A percentile compares a stretch with the other conserved stretches of the same genome.
phyloP scores from a whole-genome alignment of 371 early-diverging fungal species.

The Fennellomyces sp. region DNA sequence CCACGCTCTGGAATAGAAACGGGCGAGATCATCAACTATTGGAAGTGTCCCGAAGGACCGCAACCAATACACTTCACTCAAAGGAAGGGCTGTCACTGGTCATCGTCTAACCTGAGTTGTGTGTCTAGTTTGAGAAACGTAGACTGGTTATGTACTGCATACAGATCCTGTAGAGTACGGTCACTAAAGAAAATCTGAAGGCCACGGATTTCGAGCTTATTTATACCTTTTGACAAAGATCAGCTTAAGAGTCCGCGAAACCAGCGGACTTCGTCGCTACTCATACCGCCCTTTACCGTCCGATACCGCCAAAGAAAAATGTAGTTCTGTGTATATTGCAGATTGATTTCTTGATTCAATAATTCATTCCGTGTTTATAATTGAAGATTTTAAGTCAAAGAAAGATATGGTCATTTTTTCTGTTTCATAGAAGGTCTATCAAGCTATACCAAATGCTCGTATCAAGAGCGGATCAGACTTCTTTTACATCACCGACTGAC shows the following conservation, averaged over 20 bases:
- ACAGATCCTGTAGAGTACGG: slow-evolving; percentile 61
- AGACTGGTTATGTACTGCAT: slow-evolving; percentile 55
- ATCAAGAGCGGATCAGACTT: too few species aligned
- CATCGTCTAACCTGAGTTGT: slow-evolving; percentile 47
- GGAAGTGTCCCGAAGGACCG: slow-evolving; percentile 19
- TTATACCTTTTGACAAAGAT: slow-evolving; percentile 27
- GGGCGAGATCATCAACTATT: slow-evolving; percentile 46
- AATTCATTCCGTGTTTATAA: too few species aligned
- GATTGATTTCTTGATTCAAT: too few species aligned
- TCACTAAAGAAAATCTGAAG: slow-evolving; percentile 39
- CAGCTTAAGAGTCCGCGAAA: neutral
- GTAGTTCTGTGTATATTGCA: neutral
- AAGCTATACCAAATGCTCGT: too few species aligned
- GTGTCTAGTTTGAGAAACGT: slow-evolving; percentile 55
- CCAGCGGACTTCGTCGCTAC: neutral
- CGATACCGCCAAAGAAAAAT: neutral
- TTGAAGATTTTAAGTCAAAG: too few species aligned
- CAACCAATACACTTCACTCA: slow-evolving; percentile 47
- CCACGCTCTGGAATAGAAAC: slow-evolving; percentile 41
- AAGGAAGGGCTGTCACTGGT: slow-evolving; percentile 43
- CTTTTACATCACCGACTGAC: too few species aligned
- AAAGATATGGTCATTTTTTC: too few species aligned
- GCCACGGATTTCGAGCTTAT: slow-evolving; percentile 16
- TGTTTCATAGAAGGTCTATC: too few species aligned
- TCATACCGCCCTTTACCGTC: neutral